phyloP scores from a whole-genome alignment of 148 eudicot species.

The Rhododendron kiyosumense region DNA sequence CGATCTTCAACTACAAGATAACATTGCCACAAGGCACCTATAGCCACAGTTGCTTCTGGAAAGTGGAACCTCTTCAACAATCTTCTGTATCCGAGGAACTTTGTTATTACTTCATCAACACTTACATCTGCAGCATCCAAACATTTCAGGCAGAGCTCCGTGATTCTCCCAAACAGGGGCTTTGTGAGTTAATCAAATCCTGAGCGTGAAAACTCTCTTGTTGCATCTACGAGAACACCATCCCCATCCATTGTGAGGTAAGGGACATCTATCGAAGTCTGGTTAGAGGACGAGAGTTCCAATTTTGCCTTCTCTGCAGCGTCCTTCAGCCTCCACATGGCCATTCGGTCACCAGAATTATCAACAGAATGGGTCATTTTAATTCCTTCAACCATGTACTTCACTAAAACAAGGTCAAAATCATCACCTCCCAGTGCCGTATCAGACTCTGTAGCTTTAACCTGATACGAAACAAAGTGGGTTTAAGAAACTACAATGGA shows the following conservation, averaged over 20 bases:
- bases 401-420: conserved; percentile 35
- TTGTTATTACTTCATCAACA: background rate
- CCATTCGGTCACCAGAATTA: conserved; percentile 33
- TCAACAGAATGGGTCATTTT: conserved; percentile 26
- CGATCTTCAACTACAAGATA: too few relatives aligned
- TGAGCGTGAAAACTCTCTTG: background rate
- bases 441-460: conserved; percentile 37
- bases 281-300: background rate
- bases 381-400: conserved; percentile 33
- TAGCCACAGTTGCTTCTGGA: background rate
- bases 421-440: conserved; percentile 31
- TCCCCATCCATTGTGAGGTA: background rate
- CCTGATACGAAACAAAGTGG: conserved; percentile 10
- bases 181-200: background rate
- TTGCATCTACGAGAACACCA: background rate
- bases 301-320: conserved; percentile 32
- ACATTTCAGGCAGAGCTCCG: background rate
- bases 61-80: background rate
- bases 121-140: background rate
- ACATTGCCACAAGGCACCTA: background rate
- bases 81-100: background rate
- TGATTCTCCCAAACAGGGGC: background rate
- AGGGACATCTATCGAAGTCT: background rate
- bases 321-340: conserved; percentile 41
- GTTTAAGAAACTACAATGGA: background rate